Conservation (phyloP, 2,329 filamentous ascomycete species). For the Trichoderma harzianum region DNA sequence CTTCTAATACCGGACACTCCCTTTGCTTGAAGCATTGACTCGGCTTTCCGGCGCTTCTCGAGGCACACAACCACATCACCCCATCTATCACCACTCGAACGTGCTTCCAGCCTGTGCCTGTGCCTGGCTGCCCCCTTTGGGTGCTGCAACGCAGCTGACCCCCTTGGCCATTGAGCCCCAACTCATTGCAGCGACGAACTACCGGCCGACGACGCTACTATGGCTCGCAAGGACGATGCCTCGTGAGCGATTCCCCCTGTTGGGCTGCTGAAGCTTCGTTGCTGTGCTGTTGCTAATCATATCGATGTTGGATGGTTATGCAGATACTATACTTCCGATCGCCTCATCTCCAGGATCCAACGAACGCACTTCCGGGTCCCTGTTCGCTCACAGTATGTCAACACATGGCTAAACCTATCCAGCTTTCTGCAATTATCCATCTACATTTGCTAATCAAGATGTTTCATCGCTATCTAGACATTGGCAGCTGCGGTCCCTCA, state of each 20-base stretch:
- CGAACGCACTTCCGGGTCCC: constrained; percentile 66
- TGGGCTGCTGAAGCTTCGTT: neutral
- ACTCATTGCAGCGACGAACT: neutral
- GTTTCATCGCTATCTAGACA: constrained; percentile 52
- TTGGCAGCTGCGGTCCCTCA: constrained; percentile 85
- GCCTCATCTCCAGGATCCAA: constrained; percentile 56
- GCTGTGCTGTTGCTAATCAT: neutral
- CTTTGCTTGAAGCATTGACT: neutral
- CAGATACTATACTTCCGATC: constrained; percentile 64
- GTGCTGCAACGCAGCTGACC: constrained; percentile 16
- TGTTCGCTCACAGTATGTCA: constrained; percentile 62
- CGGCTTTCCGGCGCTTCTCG: neutral
- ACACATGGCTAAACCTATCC: constrained; percentile 18
- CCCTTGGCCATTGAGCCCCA: neutral
- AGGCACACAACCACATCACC: neutral
- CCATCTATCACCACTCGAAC: neutral
- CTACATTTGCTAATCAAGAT: neutral
- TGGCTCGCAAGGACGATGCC: constrained; percentile 55
- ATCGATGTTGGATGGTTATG: constrained; percentile 2
- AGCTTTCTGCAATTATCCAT: neutral
- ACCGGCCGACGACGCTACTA: constrained; percentile 26
- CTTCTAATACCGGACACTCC: neutral
- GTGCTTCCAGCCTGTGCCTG: neutral
- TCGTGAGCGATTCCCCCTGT: constrained; percentile 38
- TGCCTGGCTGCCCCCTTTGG: constrained; percentile 13